Base-by-base conservation (phyloP, 108 stramenopile genomes). In the Pseudonitzschia delicatissima region DNA sequence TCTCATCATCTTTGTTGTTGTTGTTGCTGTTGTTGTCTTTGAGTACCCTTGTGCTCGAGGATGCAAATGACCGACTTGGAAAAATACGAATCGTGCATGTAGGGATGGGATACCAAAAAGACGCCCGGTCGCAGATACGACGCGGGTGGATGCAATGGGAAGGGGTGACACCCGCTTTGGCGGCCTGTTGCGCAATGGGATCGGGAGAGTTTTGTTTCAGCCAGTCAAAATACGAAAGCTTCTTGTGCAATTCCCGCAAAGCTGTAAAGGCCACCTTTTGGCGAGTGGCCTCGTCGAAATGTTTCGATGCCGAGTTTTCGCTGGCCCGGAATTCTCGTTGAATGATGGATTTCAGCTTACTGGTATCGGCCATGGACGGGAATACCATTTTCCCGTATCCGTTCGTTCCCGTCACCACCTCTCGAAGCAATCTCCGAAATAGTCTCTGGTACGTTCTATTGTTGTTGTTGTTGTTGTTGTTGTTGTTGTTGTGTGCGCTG, bases 21-120 rank as follows among this genome's bases (percentile, higher is more conserved):
- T 42, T 15, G 40, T 42, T 15, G 13, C 13, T 13, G 25, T 55
- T 29, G 33, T 17, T 29, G 2, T 31, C 21, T 9, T 23, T 23
- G 8, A 61, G 23, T 15, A n/a, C 39, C 21, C 18, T 64, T 34
- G 62, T 90, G 86, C 44, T 90, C 82, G 15, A 93, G 62, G 31
- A 93, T 74, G 55, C 85, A 86, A 64, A 90, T 91, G 8, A 93
- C 89, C 21, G 84, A 66, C 49, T 64, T 75, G 29, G 76, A 67
- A 83, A 93, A 93, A 62, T 78, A 88, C 0, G 74, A 69, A 32
- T 89, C 89, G 7, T 74, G 77, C 81, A 90, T 74, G 26, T 88
- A 69, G 9, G 92, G 92, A 79, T 93, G 92, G 15, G 89, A 82
- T 34, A 93, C 55, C 26, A 93, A 63, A 80, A 86, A 90, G 26